Evolutionary conservation across 768 basidiomycete species (phyloP).

Genomic region (Calocera viscosa): DNA sequence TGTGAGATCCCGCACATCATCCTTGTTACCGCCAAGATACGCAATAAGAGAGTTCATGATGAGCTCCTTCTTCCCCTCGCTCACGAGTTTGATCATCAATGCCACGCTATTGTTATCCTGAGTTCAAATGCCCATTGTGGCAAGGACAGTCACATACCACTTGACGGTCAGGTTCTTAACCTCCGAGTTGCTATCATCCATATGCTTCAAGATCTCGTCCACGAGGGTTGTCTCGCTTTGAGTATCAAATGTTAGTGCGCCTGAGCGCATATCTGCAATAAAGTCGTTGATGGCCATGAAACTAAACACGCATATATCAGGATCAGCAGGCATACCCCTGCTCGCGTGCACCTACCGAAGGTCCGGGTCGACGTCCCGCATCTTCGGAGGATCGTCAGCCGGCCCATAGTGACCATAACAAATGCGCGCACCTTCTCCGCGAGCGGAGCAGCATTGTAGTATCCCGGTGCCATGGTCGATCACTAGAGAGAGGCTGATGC

Average conservation of each 20-base stretch:
- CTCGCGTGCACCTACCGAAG: constrained; percentile 45
- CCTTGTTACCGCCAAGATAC: constrained; percentile 74
- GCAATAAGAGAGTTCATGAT: constrained; percentile 84
- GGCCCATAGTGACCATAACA: background rate
- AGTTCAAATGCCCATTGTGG: background rate
- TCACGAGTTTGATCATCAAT: constrained; percentile 78
- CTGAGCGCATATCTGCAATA: constrained; percentile 73
- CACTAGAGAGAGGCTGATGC: background rate
- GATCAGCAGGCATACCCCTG: constrained; percentile 16
- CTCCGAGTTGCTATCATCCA: constrained; percentile 93
- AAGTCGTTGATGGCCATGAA: constrained; percentile 97
- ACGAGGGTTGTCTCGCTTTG: constrained; percentile 71
- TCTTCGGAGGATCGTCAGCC: constrained; percentile 32
- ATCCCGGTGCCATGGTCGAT: background rate
- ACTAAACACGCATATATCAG: constrained; percentile 32
- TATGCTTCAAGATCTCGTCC: constrained; percentile 67
- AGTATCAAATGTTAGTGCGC: constrained; percentile 74
- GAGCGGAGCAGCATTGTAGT: background rate
- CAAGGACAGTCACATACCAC: constrained; percentile 47
- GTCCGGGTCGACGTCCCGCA: constrained; percentile 85
- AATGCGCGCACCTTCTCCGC: background rate
- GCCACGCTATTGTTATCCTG: constrained; percentile 49
- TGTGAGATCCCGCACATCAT: constrained; percentile 88
- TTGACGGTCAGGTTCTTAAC: constrained; percentile 97
- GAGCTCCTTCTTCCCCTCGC: constrained; percentile 65